Conservation (phyloP, 345 rosid species). For the Arabis hirsuta region DNA sequence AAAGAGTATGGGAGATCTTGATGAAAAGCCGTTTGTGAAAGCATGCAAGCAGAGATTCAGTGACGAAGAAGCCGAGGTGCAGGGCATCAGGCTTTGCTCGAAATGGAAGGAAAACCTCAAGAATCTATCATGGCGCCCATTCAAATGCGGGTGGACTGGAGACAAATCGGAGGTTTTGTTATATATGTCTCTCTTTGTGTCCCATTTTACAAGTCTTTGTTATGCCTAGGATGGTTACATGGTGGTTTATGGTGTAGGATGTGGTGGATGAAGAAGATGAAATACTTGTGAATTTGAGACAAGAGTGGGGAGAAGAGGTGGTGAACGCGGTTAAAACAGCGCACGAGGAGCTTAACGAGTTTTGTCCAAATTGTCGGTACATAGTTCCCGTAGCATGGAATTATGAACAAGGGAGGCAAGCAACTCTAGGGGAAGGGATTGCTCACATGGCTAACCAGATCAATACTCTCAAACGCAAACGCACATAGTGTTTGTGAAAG, state of each 20-base stretch:
- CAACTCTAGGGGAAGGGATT: constrained; percentile 80
- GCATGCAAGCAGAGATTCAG: constrained; percentile 60
- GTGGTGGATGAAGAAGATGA: constrained; percentile 74
- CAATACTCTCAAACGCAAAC: constrained; percentile 56
- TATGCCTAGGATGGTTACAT: too few species aligned
- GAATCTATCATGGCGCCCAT: constrained; percentile 69
- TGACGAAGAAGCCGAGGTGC: constrained; percentile 53
- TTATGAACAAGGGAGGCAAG: constrained; percentile 65
- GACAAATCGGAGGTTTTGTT: constrained; percentile 39
- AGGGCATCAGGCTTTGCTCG: constrained; percentile 57
- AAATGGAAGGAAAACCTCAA: constrained; percentile 71
- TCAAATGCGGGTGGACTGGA: constrained; percentile 50
- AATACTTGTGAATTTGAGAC: constrained; percentile 53
- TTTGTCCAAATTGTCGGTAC: constrained; percentile 76
- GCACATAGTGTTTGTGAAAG: too few species aligned
- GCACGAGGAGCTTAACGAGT: constrained; percentile 71
- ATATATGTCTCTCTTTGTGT: background rate
- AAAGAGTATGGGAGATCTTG: constrained; percentile 86
- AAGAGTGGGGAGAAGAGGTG: constrained; percentile 68
- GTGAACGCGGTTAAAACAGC: constrained; percentile 61
- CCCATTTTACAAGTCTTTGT: background rate
- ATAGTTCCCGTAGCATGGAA: constrained; percentile 67
- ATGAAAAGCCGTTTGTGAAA: constrained; percentile 55
- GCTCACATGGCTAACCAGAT: constrained; percentile 47
- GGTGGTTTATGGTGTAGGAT: constrained; percentile 53